These are phyloP conservation scores for Hirsutella minnesotensis DNA, from an alignment of 2,329 filamentous ascomycete genomes.

Conservation along the genomic window DNA sequence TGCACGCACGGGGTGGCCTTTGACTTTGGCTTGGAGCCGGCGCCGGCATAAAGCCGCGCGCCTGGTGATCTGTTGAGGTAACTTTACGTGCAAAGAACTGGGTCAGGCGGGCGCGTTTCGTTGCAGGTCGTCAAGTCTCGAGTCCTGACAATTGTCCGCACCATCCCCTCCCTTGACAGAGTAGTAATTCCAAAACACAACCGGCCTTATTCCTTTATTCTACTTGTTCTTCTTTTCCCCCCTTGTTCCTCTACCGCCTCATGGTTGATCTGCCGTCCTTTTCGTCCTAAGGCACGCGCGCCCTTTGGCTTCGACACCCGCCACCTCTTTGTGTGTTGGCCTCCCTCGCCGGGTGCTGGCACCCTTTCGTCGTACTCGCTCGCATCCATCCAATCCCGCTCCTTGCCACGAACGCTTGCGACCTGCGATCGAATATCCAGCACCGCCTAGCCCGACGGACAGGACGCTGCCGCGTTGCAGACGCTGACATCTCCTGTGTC, in stretches of 20 bases:
- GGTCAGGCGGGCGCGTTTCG: too few relatives aligned
- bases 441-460: background rate
- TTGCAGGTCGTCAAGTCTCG: too few relatives aligned
- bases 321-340: background rate
- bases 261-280: background rate
- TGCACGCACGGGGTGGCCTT: too few relatives aligned
- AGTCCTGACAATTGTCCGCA: too few relatives aligned
- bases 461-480: too few relatives aligned
- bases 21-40: too few relatives aligned
- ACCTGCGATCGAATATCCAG: background rate
- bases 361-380: slow-evolving; percentile 5
- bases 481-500: too few relatives aligned
- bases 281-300: background rate
- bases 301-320: background rate
- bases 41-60: background rate
- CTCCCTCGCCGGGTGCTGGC: slow-evolving; percentile 7
- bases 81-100: background rate
- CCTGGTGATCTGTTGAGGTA: background rate
- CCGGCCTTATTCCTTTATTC: too few relatives aligned
- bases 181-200: too few relatives aligned
- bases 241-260: background rate
- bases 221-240: background rate
- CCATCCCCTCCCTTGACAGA: too few relatives aligned
- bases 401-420: background rate
- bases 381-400: background rate